phyloP scores from a whole-genome alignment of 192 early-diverging fungal species.

The Linnemannia schmuckeri region DNA sequence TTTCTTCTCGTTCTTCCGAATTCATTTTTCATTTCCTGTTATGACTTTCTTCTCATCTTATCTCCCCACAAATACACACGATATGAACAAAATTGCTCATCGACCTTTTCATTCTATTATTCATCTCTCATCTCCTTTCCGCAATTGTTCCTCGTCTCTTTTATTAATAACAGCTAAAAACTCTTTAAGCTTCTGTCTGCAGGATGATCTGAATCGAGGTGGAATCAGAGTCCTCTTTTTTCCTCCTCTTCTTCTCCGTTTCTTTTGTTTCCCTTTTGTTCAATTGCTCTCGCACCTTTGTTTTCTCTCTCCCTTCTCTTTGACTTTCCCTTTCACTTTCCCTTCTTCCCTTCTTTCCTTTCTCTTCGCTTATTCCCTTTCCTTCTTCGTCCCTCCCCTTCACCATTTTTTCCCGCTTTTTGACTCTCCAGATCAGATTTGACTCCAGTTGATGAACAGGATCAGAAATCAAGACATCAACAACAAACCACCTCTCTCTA shows the following conservation, averaged over 20 bases:
- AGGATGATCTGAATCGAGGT: not conserved
- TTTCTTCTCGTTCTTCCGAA: not conserved
- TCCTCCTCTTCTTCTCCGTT: not conserved
- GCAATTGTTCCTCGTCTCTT: not conserved
- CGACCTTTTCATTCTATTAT: not conserved
- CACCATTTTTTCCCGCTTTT: not conserved
- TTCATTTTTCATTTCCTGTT: not conserved
- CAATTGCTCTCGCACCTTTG: not conserved
- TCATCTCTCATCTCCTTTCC: not conserved
- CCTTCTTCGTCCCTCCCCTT: not conserved
- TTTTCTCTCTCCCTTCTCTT: not conserved
- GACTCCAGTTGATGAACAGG: not conserved
- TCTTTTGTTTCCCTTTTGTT: not conserved
- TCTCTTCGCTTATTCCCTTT: not conserved
- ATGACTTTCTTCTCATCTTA: not conserved
- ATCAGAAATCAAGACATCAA: not conserved
- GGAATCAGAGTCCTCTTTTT: constrained; percentile 1
- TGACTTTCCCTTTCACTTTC: not conserved
- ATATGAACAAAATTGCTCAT: not conserved
- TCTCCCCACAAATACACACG: not conserved
- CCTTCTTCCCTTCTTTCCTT: not conserved
- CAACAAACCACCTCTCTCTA: not conserved
- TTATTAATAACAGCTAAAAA: not conserved
- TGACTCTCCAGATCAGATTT: not conserved
- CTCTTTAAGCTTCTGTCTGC: not conserved